These are phyloP conservation scores for Tolypocladium ophioglossoides DNA, from an alignment of 2,329 filamentous ascomycete species.

Conservation along the genomic window DNA sequence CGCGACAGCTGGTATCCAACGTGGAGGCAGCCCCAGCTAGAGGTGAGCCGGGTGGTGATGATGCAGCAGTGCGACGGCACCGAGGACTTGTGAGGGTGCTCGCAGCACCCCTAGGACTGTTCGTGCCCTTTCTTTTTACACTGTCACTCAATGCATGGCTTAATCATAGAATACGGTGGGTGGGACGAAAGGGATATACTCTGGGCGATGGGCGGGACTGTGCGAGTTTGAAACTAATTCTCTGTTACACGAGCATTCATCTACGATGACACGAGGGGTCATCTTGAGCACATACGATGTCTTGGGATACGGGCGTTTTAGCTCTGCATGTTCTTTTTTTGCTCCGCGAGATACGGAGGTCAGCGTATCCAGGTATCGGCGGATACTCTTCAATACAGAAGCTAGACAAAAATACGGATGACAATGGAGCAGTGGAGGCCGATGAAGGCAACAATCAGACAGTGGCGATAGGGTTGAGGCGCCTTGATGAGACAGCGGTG, in stretches of 20 bases:
- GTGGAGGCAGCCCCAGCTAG: slow-evolving; percentile 59
- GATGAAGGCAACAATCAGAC: not conserved
- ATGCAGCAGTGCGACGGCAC: slow-evolving; percentile 57
- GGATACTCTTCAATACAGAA: not conserved
- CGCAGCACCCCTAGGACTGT: not conserved
- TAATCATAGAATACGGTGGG: not conserved
- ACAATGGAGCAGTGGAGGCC: not conserved
- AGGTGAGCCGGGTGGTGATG: slow-evolving; percentile 61
- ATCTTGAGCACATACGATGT: not conserved
- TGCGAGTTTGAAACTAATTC: not conserved
- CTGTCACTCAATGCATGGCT: not conserved
- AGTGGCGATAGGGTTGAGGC: not conserved
- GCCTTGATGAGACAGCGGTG: not conserved
- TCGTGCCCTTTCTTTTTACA: not conserved
- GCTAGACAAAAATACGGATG: not conserved
- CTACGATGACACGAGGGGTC: not conserved
- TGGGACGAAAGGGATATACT: not conserved
- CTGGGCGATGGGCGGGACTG: not conserved
- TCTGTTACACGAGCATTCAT: not conserved
- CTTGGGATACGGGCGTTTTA: not conserved
- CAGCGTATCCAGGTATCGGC: not conserved
- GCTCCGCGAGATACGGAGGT: not conserved
- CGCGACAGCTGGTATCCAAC: slow-evolving; percentile 57
- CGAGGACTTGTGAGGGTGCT: slow-evolving; percentile 33
- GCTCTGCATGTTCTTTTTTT: not conserved